Evolutionary conservation across 371 early-diverging fungal genomes (phyloP), one percentile per base, ranked within the genome.

Genomic region (Apophysomyces variabilis): DNA sequence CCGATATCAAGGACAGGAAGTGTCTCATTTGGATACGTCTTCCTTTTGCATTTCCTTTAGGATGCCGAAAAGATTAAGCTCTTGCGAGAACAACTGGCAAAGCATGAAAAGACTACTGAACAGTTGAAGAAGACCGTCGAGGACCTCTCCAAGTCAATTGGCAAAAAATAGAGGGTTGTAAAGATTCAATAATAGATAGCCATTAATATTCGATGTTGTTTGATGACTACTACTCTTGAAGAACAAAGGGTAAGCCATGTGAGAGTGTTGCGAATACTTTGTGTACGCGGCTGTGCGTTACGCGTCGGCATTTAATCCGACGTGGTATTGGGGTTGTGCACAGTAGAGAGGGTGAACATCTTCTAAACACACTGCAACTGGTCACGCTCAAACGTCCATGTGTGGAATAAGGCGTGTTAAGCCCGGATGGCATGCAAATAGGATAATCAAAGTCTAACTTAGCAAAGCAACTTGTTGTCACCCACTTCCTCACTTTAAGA

Each of bases 101-200:
- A 60, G 41, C 38, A 60, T 9, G 21, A 60, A 14, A 38, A 38
- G 39, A 7, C 13, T 38, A 60, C 39, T 7, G 43, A 43, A 0
- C 39, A 16, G 5, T n/a, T 41, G 43, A 60, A 60, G 9, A 60
- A 60, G 41, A 43, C 60, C 8, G 38, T 41, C 12, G 43, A 50
- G 21, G 54, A 50, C 21, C 21, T 50, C 21, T 50, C 54, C 16
- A 50, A 50, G 54, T 50, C 54, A 7, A 50, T 50, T 21, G 54
- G 54, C 21, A 50, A 50, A 21, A 50, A 50, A 50, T 50, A 50
- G 21, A 50, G 54, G 41, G 41, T 11, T 41, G 41, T 41, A 41
- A 21, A n/a, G 21, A 18, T 18, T 18, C 21, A 50, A 50, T 21
- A 21, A n/a, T 7, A 47, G 16, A 47, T 21, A 47, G 18, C 13